Percentiles rank a stretch among this genome's conserved stretches.
Evolutionary conservation across 495 filamentous ascomycete genomes (phyloP).

Genomic region (Penicillium steckii): DNA sequence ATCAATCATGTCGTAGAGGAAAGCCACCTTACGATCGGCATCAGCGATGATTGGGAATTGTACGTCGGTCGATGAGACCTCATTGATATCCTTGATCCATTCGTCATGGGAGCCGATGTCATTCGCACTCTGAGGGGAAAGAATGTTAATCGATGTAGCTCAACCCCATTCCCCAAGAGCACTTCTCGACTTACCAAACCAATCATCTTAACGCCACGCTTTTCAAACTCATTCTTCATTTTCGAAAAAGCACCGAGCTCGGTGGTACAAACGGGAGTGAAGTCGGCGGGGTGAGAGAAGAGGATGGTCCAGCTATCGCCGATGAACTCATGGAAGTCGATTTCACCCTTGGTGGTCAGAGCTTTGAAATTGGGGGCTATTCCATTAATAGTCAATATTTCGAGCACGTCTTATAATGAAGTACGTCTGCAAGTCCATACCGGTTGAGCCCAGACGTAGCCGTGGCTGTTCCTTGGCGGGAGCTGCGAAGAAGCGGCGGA

Average conservation of each 20-base stretch:
- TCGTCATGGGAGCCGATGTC: constrained; percentile 54
- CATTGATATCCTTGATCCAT: constrained; percentile 97
- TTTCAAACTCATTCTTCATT: constrained; percentile 59
- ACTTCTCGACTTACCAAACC: constrained; percentile 45
- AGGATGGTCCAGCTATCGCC: constrained; percentile 62
- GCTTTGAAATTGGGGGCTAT: constrained; percentile 64
- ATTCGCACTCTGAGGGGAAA: constrained; percentile 36
- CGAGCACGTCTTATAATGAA: background rate
- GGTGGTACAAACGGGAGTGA: constrained; percentile 70
- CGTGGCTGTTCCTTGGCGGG: constrained; percentile 54
- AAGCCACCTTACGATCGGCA: constrained; percentile 90
- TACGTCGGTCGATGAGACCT: constrained; percentile 79
- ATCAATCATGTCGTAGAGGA: constrained; percentile 95
- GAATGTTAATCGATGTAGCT: constrained; percentile 51
- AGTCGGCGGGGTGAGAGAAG: constrained; percentile 70
- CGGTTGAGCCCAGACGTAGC: constrained; percentile 57
- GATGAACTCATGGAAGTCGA: constrained; percentile 63
- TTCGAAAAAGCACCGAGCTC: constrained; percentile 69
- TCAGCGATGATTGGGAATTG: constrained; percentile 96
- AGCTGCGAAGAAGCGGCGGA: constrained; percentile 32
- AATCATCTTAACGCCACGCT: constrained; percentile 65
- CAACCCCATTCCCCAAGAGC: background rate
- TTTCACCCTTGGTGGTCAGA: constrained; percentile 63
- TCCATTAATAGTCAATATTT: background rate
- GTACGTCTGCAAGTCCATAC: constrained; percentile 10